A percentile compares a stretch with the other conserved stretches of the same genome.
Conservation (phyloP, 768 basidiomycete genomes). For the Boletus huronensis region DNA sequence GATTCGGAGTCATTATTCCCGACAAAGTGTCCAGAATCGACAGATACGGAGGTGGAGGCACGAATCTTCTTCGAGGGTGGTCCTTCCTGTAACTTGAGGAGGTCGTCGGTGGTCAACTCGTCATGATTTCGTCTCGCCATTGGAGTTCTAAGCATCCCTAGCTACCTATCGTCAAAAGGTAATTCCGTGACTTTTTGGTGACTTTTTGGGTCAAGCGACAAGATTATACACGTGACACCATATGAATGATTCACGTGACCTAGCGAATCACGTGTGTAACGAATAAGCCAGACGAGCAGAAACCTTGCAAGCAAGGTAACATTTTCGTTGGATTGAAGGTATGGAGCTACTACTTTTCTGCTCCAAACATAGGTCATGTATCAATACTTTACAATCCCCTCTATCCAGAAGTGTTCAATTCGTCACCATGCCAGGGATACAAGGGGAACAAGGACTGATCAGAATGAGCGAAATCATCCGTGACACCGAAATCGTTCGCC, state of each 20-base stretch:
- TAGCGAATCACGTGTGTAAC: too few species aligned
- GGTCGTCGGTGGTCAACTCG: conserved; percentile 42
- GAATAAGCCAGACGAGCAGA: too few species aligned
- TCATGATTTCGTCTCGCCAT: conserved; percentile 20
- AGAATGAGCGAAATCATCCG: neutral
- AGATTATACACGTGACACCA: too few species aligned
- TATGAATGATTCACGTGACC: too few species aligned
- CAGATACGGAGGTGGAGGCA: neutral
- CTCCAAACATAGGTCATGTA: neutral
- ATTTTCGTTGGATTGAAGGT: neutral
- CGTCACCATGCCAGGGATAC: neutral
- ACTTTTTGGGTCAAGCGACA: too few species aligned
- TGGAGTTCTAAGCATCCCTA: neutral
- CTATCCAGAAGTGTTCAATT: neutral
- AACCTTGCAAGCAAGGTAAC: too few species aligned
- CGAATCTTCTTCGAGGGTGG: conserved; percentile 36
- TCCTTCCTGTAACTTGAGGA: conserved; percentile 45
- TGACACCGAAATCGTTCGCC: neutral
- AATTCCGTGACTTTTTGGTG: too few species aligned
- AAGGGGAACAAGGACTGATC: neutral
- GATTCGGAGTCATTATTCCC: neutral
- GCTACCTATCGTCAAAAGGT: too few species aligned
- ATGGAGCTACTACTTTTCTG: neutral
- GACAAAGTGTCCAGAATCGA: neutral
- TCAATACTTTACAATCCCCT: neutral